Conservation (phyloP, 805 yeast genomes). For the Saturnispora bothae region DNA sequence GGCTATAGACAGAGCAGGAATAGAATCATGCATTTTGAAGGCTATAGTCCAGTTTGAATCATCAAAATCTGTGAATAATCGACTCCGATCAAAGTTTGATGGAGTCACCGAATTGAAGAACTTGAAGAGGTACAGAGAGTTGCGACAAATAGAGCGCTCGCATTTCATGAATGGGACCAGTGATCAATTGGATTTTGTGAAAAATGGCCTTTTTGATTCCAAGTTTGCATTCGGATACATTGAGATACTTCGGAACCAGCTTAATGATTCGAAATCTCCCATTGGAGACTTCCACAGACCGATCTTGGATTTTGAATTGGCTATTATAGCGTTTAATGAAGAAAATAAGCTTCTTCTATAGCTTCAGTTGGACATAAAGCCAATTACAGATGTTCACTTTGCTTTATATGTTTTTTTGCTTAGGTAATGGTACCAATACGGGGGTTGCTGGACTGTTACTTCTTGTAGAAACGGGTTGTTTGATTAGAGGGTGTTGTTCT, state of each 20-base stretch:
- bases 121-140: background rate
- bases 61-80: slow-evolving; percentile 1
- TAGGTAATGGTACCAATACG: too few species aligned
- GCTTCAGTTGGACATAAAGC: too few species aligned
- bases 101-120: slow-evolving; percentile 1
- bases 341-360: slow-evolving; percentile 4
- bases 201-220: background rate
- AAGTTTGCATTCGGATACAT: slow-evolving; percentile 6
- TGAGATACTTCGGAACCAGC: background rate
- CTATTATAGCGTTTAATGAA: slow-evolving; percentile 5
- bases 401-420: too few species aligned
- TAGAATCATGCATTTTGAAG: slow-evolving; percentile 1
- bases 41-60: slow-evolving; percentile 4
- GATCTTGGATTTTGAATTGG: slow-evolving; percentile 1
- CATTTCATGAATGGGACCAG: background rate
- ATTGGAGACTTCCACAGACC: slow-evolving; percentile 1
- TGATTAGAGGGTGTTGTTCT: too few species aligned
- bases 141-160: slow-evolving; percentile 1
- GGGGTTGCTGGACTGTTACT: too few species aligned
- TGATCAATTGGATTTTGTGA: background rate
- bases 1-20: background rate
- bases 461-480: too few species aligned
- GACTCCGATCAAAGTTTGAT: background rate
- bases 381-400: background rate
- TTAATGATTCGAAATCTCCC: background rate